Evolutionary conservation across 2,329 filamentous ascomycete genomes (phyloP), one percentile per base, ranked within the genome.

Genomic region (Fusarium piperis): DNA sequence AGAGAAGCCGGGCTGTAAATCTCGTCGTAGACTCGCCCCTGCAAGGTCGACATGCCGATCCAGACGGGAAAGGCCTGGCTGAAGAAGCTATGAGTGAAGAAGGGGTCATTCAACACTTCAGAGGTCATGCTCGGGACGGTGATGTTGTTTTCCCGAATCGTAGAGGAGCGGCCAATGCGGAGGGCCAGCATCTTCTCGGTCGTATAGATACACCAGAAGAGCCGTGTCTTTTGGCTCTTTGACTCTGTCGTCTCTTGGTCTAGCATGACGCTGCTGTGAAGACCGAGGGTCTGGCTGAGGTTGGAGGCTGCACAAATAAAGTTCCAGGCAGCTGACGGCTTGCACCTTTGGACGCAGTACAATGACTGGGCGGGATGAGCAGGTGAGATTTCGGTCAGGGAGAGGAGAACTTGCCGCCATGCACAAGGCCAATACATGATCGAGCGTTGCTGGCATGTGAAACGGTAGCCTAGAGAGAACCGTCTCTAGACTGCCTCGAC

Each of bases 141-240:
- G 20, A 79, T 71, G 20, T 79, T 76, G 18, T 59, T 62, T 9
- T 78, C 77, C 13, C 77, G 72, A 15, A 79, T 72, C 0, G 67
- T 74, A 0, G 76, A 77, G 3, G 77, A 67, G 1, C 76, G 72
- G 0, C 76, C 77, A 3, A 79, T 63, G 9, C 76, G 74, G 10
- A 79, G 63, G 0, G 76, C 72, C 2, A 78, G 63, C 0, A 61
- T 65, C 48, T 78, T 78, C 16, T 79, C 78, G 1, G 64, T 62
- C 6, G 65, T 53, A 44, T 78, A 78, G 2, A 77, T 66, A 8
- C 67, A 60, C 78, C 77, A 78, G 41, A 79, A 79, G 1, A 78
- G 58, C 9, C 62, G 46, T 5, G 51, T 63, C 15, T 73, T 74
- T 7, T 59, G 48, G 7, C 13, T 23, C 11, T 56, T 70, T 5